phyloP scores from a whole-genome alignment of 1,284 basidiomycete species.

The Rhizoctonia solani region DNA sequence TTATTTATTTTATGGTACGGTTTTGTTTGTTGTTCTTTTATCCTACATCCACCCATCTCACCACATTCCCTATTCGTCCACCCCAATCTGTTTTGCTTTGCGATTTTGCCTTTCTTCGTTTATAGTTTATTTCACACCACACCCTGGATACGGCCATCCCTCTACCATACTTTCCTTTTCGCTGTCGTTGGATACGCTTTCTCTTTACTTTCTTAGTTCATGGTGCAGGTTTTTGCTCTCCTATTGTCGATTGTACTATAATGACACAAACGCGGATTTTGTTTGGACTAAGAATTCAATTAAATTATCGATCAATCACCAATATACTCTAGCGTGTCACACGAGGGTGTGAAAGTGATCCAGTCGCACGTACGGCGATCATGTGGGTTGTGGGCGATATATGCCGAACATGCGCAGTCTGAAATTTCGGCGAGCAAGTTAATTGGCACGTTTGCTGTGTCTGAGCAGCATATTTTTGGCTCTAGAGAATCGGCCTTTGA shows the following conservation, averaged over 20 bases:
- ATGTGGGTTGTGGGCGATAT: no score
- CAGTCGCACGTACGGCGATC: no score
- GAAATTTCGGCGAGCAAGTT: no score
- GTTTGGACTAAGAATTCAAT: neutral
- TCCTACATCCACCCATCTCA: neutral
- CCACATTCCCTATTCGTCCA: neutral
- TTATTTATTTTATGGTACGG: constrained; percentile 22
- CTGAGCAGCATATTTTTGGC: no score
- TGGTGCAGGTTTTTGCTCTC: constrained; percentile 5
- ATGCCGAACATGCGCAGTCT: no score
- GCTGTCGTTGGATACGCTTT: constrained; percentile 26
- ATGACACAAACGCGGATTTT: neutral
- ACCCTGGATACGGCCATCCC: neutral
- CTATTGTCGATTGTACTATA: neutral
- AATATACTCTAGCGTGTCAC: no score
- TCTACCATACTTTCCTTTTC: neutral
- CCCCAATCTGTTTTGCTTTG: constrained; percentile 2
- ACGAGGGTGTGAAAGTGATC: no score
- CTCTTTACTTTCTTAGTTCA: neutral
- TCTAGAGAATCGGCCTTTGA: no score
- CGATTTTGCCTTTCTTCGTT: neutral
- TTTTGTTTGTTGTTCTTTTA: constrained; percentile 17
- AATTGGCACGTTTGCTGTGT: no score
- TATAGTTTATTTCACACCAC: neutral
- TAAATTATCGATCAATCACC: neutral